Evolutionary conservation across 2,329 filamentous ascomycete species (phyloP), one percentile per base, ranked within the genome.

Genomic region (Exophiala calicioides): DNA sequence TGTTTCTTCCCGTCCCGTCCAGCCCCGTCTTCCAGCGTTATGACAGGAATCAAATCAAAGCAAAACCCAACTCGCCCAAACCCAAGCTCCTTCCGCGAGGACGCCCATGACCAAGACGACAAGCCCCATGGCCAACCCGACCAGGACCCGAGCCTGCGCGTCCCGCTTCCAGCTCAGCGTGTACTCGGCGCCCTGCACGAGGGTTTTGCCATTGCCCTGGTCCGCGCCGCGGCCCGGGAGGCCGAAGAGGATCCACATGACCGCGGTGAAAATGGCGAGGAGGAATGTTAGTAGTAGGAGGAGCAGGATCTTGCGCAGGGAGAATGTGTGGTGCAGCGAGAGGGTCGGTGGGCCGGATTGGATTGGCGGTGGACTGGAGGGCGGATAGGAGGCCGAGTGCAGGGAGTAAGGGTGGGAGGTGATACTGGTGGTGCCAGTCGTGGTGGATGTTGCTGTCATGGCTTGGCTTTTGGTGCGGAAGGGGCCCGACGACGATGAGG

Each of bases 221-320:
- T 42, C 41, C 23, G 47, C 38, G 9, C 44, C 40, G 7, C 48
- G 38, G 15, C 58, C 58, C 2, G 58, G 58, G 9, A 56, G 37
- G 7, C 58, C 58, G 36, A 60, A 55, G 13, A 60, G 27, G 29
- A 59, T 48, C 58, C 58, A 60, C 32, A 57, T 42, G 9, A 49
- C 41, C 12, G 43, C 38, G 3, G 56, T 43, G 31, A 55, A 37
- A 12, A 49, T 8, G 3, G 55, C 50, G 10, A 52, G 35, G 21
- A 56, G 24, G 32, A 58, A 33, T 3, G 41, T 26, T 3, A 55
- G 18, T 5, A 34, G 15, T 3, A 52, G 33, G 21, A 45, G 16
- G 21, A 33, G 18, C 3, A 45, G 27, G 33, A 58, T 46, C n/a
- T 44, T 44, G 16, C 20, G 31, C 9, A 50, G 13, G 3, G 47